Base-by-base conservation (phyloP, 176 grass and related monocot species). In the Triticum urartu region DNA sequence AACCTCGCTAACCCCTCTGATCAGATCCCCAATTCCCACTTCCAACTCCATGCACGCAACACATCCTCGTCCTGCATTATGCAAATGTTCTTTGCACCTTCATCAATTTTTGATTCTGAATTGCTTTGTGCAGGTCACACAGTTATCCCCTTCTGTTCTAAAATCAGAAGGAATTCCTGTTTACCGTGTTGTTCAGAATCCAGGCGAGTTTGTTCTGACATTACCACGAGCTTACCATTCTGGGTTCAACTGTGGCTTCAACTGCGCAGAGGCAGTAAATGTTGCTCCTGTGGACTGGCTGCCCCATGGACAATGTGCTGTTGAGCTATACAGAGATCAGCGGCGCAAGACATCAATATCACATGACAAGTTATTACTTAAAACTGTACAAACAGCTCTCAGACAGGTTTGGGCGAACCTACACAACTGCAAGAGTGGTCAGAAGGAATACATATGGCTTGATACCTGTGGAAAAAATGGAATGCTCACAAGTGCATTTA, bases 191-290 rank as follows among this genome's bases (percentile, higher is more conserved):
- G 86, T 94, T 79, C 97, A 98, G 85, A 94, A 88, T 60, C 36
- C 94, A 20, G 92, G 97, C 7, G 90, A 98, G 61, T 98, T 98
- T 47, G 79, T 98, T 84, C 90, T 98, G 64, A 98, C 97, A 61
- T 91, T 98, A 72, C 97, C 97, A 1, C 78, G 94, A 43, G 97
- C 97, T 67, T 98, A 98, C 87, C 97, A 98, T 82, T 81, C 88
- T 81, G 97, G 97, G 14, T 98, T 98, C 88, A 98, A 95, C 70
- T 98, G 90, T 72, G 97, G 97, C 30, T 98, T 98, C 92, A 98
- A 98, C 80, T 98, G 97, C 87, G 97, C 97, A 0, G 97, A 98
- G 82, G 97, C 97, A 14, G 97, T 98, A 84, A 98, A 98, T 86
- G 85, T 98, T 5, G 90, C 97, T 79, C 97, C 94, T 68, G 82